Conservation (phyloP, 108 stramenopile genomes). For the Skeletonema menzelii region DNA sequence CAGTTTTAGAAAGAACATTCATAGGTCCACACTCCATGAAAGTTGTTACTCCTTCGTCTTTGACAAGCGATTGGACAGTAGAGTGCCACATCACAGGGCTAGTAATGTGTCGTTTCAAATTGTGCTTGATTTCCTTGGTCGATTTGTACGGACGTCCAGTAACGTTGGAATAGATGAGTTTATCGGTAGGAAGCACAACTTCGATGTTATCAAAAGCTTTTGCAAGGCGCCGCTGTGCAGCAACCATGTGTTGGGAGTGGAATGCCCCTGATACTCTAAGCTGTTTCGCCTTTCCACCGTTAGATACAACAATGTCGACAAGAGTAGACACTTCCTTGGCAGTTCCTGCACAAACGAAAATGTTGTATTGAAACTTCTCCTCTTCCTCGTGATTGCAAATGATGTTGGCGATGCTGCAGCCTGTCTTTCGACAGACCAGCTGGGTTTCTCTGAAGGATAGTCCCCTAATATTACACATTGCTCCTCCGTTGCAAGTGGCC, state of each 20-base stretch:
- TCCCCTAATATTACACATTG: conserved; percentile 23
- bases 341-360: conserved; percentile 28
- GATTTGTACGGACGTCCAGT: conserved; percentile 22
- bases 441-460: conserved; percentile 1
- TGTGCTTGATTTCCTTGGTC: not conserved
- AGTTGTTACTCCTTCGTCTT: not conserved
- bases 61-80: not conserved
- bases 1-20: conserved; percentile 8
- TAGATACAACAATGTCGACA: not conserved
- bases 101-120: not conserved
- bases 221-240: not conserved
- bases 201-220: not conserved
- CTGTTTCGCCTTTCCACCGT: conserved; percentile 1
- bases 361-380: conserved; percentile 13
- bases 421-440: not conserved
- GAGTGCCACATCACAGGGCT: conserved; percentile 12
- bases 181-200: conserved; percentile 5
- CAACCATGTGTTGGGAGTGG: conserved; percentile 6
- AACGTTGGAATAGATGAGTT: conserved; percentile 24
- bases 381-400: conserved; percentile 21
- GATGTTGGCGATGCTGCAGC: conserved; percentile 23
- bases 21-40: conserved; percentile 14
- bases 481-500: conserved; percentile 6
- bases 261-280: conserved; percentile 11
- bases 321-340: not conserved